Evolutionary conservation across 176 grass and related monocot genomes (phyloP).

Genomic region (Neostapfia colusana): DNA sequence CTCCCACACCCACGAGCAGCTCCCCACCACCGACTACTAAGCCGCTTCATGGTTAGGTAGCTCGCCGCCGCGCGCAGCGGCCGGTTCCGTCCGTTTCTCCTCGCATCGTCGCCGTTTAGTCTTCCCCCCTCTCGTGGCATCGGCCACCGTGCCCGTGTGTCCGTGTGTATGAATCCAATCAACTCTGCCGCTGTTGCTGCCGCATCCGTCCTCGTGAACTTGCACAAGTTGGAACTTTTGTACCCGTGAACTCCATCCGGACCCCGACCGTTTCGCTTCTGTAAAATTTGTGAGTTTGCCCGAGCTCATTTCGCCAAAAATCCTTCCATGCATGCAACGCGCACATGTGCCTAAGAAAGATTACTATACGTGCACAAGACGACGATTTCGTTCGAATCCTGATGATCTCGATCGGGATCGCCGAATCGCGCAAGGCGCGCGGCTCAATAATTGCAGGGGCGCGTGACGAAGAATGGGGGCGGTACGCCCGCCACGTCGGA

Average conservation of each 20-base stretch:
- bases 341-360: no score
- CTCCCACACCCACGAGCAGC: conserved; percentile 68
- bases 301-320: background rate
- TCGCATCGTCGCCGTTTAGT: background rate
- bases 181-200: background rate
- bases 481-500: conserved; percentile 50
- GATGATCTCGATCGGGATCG: background rate
- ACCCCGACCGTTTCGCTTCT: conserved; percentile 46
- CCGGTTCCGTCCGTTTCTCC: background rate
- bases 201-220: conserved; percentile 8
- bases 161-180: background rate
- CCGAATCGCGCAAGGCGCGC: background rate
- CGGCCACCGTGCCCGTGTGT: background rate
- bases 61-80: conserved; percentile 3
- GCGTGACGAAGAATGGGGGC: conserved; percentile 10
- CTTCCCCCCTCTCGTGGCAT: background rate
- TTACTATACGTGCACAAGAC: background rate
- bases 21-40: conserved; percentile 73
- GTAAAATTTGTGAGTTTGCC: conserved; percentile 49
- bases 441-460: conserved; percentile 32
- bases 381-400: background rate
- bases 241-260: conserved; percentile 18
- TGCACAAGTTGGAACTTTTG: conserved; percentile 1
- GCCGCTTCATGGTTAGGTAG: background rate
- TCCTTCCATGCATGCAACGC: background rate